A percentile compares a stretch with the other conserved stretches of the same genome.
phyloP scores from a whole-genome alignment of 2,329 filamentous ascomycete genomes.

The Cladosporium sp. region DNA sequence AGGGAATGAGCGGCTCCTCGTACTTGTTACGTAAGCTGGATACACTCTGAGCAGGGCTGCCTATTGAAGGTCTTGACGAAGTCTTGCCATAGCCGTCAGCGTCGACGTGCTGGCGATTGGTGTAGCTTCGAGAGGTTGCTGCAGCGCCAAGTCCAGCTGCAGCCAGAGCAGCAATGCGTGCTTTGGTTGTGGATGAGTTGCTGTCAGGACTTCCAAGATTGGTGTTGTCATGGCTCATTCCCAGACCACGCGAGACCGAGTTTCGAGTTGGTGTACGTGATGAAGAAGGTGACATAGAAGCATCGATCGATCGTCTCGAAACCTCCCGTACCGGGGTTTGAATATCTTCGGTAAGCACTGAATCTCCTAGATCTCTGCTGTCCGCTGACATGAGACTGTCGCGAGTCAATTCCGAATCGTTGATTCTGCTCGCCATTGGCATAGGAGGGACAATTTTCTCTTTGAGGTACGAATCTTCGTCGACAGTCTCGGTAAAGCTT shows the following conservation, averaged over 20 bases:
- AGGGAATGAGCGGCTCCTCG: constrained; percentile 51
- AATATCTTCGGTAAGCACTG: constrained; percentile 58
- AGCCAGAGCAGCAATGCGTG: constrained; percentile 41
- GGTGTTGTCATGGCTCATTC: constrained; percentile 65
- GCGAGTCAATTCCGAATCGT: constrained; percentile 82
- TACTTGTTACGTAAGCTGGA: constrained; percentile 65
- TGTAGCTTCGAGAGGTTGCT: constrained; percentile 57
- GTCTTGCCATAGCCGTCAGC: constrained; percentile 37
- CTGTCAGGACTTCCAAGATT: constrained; percentile 47
- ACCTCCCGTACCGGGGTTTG: constrained; percentile 64
- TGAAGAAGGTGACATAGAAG: constrained; percentile 57
- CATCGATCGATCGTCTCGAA: constrained; percentile 57
- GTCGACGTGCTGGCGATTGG: constrained; percentile 56
- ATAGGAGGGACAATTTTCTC: constrained; percentile 66
- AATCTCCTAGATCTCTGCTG: constrained; percentile 67
- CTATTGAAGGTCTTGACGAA: constrained; percentile 57
- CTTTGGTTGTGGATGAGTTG: constrained; percentile 40
- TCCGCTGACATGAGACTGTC: constrained; percentile 83
- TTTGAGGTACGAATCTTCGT: constrained; percentile 52
- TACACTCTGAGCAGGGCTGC: constrained; percentile 87
- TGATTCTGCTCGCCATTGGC: constrained; percentile 84
- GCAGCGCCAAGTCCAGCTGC: constrained; percentile 44
- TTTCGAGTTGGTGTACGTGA: constrained; percentile 63
- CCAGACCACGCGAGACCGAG: constrained; percentile 59
- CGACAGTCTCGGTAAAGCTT: constrained; percentile 55